These are phyloP conservation scores for Elsinoe batatas DNA, from an alignment of 2,329 filamentous ascomycete genomes.

Conservation along the genomic window DNA sequence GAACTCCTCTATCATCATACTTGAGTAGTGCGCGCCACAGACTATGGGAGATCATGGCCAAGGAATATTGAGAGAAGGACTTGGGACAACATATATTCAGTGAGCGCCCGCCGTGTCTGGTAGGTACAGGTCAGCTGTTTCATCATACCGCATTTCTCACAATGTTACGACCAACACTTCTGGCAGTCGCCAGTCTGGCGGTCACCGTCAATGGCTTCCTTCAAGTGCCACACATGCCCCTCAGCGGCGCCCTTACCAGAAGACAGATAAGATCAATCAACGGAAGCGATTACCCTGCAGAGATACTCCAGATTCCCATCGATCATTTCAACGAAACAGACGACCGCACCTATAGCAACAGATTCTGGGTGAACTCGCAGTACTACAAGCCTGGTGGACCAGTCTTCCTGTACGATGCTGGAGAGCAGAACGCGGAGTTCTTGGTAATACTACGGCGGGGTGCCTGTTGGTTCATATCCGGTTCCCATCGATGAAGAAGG, in stretches of 20 bases:
- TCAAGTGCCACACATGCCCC: neutral
- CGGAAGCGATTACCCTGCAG: slow-evolving; percentile 13
- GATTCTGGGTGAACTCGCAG: slow-evolving; percentile 17
- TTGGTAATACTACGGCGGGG: slow-evolving; percentile 18
- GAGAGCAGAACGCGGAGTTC: slow-evolving; percentile 17
- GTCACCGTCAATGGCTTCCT: neutral
- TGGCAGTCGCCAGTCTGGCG: neutral
- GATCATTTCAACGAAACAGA: slow-evolving; percentile 19
- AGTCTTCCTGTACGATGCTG: slow-evolving; percentile 19
- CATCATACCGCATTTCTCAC: neutral
- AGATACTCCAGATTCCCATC: slow-evolving; percentile 16
- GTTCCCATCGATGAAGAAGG: slow-evolving; percentile 16
- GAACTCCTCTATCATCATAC: slow-evolving; percentile 4
- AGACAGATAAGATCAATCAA: slow-evolving; percentile 5
- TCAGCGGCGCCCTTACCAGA: neutral
- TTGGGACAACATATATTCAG: neutral
- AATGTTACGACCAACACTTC: neutral
- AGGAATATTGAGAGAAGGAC: neutral
- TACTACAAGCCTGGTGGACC: slow-evolving; percentile 18
- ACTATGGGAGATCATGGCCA: neutral
- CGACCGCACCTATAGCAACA: slow-evolving; percentile 16
- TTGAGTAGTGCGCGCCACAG: neutral
- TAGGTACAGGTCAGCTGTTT: neutral
- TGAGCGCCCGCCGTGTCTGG: neutral
- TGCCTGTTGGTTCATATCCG: slow-evolving; percentile 14